phyloP scores from a whole-genome alignment of 23 red algal species.

The Cyanidiococcus yangmingshanensis region DNA sequence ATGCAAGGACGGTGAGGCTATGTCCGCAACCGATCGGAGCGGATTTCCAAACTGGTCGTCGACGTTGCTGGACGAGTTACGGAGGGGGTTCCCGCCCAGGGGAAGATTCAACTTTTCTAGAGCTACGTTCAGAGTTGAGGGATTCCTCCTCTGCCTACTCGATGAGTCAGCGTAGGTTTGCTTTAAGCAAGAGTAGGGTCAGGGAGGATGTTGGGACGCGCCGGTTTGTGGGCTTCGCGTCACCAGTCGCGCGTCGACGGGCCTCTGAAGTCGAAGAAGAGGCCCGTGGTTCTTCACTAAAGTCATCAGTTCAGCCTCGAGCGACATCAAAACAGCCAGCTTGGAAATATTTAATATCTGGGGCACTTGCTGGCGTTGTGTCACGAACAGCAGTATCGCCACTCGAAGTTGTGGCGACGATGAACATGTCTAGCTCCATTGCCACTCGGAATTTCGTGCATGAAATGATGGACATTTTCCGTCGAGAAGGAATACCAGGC shows the following conservation, averaged over 20 bases:
- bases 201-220: neutral
- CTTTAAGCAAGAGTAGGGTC: too few species aligned
- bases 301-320: conserved; percentile 7
- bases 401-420: conserved; percentile 75
- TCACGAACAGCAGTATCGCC: conserved; percentile 73
- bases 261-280: conserved; percentile 1
- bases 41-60: neutral
- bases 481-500: conserved; percentile 64
- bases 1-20: neutral
- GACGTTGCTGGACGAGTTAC: too few species aligned
- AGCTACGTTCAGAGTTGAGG: too few species aligned
- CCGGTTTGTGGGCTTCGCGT: neutral
- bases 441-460: conserved; percentile 20
- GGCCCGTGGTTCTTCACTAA: conserved; percentile 13
- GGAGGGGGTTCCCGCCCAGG: too few species aligned
- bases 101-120: too few species aligned
- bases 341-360: conserved; percentile 16
- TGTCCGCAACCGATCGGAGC: neutral
- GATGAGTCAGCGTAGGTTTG: too few species aligned
- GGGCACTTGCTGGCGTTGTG: conserved; percentile 75
- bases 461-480: conserved; percentile 50
- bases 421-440: conserved; percentile 57
- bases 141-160: too few species aligned
- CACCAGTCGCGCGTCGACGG: neutral
- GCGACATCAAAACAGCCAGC: neutral